These are phyloP conservation scores for Dioscorea alata DNA, from an alignment of 106 monocot genomes.

Conservation along the genomic window DNA sequence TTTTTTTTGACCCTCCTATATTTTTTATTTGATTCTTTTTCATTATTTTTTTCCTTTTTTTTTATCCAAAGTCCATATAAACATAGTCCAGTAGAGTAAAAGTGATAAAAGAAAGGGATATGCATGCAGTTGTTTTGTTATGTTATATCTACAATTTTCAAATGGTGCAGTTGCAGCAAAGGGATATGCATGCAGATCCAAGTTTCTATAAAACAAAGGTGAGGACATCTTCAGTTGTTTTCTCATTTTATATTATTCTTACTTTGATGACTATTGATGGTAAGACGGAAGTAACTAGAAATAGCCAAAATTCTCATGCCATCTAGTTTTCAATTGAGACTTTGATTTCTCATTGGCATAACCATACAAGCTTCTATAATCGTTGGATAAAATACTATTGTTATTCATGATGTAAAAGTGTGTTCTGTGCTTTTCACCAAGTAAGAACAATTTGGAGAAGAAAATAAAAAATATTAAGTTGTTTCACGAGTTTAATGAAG, in stretches of 20 bases:
- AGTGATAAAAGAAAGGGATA: no score
- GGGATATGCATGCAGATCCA: slow-evolving; percentile 53
- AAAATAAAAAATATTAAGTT: no score
- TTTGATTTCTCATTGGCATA: not conserved
- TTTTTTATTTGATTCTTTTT: no score
- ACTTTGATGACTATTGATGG: not conserved
- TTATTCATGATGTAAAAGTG: no score
- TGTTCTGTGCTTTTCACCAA: no score
- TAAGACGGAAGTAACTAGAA: not conserved
- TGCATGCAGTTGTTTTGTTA: not conserved
- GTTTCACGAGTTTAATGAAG: no score
- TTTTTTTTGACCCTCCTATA: no score
- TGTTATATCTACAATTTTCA: slow-evolving; percentile 9
- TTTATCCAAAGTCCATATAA: no score
- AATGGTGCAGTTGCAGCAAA: slow-evolving; percentile 44
- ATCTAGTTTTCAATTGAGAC: not conserved
- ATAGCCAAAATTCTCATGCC: not conserved
- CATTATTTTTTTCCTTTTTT: no score
- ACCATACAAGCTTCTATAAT: no score
- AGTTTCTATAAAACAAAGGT: slow-evolving; percentile 50
- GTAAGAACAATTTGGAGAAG: no score
- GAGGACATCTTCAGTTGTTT: slow-evolving; percentile 5
- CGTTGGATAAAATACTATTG: not conserved
- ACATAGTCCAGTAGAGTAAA: no score
- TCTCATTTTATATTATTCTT: not conserved